Evolutionary conservation across 805 yeast species (phyloP).

Genomic region (Candida succiphila): DNA sequence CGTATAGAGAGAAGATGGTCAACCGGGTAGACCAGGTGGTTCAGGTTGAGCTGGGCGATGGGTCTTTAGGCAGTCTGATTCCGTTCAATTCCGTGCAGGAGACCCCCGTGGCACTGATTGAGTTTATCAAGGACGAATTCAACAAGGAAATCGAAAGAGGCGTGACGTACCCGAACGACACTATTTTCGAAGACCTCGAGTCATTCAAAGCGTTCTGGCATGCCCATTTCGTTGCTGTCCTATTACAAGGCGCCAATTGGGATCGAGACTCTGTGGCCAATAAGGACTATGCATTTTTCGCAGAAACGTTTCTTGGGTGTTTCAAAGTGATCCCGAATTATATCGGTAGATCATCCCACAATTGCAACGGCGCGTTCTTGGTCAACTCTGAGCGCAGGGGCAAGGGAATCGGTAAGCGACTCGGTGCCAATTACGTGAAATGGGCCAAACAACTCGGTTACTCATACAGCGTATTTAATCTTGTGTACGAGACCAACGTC

Average conservation of each 20-base stretch:
- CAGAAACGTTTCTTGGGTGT: slow-evolving; percentile 49
- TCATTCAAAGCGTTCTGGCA: slow-evolving; percentile 63
- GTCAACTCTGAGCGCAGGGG: slow-evolving; percentile 58
- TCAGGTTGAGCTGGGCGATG: too few species aligned
- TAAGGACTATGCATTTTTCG: slow-evolving; percentile 28
- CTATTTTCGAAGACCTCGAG: slow-evolving; percentile 24
- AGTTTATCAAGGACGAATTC: slow-evolving; percentile 38
- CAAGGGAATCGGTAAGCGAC: slow-evolving; percentile 45
- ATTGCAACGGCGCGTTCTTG: slow-evolving; percentile 80
- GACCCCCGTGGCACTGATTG: slow-evolving; percentile 41
- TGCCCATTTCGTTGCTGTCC: slow-evolving; percentile 51
- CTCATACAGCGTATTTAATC: slow-evolving; percentile 74
- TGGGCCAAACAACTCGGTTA: slow-evolving; percentile 79
- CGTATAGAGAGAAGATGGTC: too few species aligned
- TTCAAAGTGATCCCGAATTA: slow-evolving; percentile 84
- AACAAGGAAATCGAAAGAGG: slow-evolving; percentile 66
- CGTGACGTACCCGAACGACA: slow-evolving; percentile 58
- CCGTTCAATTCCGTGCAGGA: slow-evolving; percentile 41
- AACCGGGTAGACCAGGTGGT: too few species aligned
- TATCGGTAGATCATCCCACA: slow-evolving; percentile 74
- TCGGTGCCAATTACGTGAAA: slow-evolving; percentile 56
- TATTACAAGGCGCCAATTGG: slow-evolving; percentile 34
- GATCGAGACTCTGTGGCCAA: background rate
- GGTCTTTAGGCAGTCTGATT: slow-evolving; percentile 36
- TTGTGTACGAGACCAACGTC: slow-evolving; percentile 72